Conservation (phyloP, 2,329 filamentous ascomycete species). For the Metarhizium brunneum region DNA sequence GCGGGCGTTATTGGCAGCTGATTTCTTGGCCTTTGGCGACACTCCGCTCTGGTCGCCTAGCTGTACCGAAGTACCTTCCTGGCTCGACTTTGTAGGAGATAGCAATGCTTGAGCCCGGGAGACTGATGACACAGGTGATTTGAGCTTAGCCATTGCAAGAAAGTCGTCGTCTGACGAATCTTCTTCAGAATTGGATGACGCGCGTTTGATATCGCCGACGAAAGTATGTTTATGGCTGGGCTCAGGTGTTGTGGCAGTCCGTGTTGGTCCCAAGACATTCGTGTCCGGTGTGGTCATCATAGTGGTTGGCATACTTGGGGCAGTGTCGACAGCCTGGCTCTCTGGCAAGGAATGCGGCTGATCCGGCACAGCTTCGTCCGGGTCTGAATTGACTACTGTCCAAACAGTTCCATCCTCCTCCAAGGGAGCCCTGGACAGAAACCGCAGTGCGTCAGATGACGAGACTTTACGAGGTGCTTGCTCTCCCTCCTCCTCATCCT, state of each 20-base stretch:
- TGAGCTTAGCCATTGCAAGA: conserved; percentile 27
- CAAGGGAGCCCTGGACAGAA: conserved; percentile 40
- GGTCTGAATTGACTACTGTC: conserved; percentile 35
- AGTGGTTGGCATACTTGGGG: background rate
- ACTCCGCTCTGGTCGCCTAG: background rate
- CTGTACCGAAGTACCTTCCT: conserved; percentile 4
- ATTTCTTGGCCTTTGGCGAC: background rate
- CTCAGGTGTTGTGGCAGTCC: background rate
- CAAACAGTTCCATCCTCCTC: conserved; percentile 38
- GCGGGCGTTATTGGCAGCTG: background rate
- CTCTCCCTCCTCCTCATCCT: conserved; percentile 23
- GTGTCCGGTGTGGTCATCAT: background rate
- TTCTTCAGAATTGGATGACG: conserved; percentile 13
- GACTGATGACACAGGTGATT: background rate
- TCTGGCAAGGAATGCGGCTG: background rate
- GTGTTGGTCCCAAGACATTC: background rate
- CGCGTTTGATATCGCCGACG: background rate
- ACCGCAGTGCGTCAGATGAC: conserved; percentile 44
- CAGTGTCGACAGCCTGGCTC: too few relatives aligned
- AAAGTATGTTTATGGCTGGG: background rate
- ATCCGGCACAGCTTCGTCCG: conserved; percentile 15
- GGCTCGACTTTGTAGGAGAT: conserved; percentile 16
- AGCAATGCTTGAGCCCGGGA: background rate
- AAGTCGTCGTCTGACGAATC: conserved; percentile 32
- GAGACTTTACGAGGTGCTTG: conserved; percentile 43